Percentiles rank a stretch among this genome's conserved stretches.
Conservation (phyloP, 805 yeast species). For the Candida chilensis region DNA sequence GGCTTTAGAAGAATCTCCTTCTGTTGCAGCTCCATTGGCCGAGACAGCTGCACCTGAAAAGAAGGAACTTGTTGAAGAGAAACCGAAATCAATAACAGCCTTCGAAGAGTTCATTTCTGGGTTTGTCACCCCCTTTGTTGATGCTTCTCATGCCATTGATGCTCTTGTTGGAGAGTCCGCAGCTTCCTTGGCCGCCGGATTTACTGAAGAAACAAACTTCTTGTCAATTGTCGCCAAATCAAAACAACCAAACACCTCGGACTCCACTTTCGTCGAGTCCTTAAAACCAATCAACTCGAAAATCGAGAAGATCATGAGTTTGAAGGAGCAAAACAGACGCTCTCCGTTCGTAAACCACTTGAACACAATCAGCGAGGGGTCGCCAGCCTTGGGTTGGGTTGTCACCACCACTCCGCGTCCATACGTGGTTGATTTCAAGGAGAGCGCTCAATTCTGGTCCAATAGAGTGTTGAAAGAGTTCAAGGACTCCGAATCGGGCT, state of each 20-base stretch:
- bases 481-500: slow-evolving; percentile 62
- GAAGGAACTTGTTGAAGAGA: slow-evolving; percentile 10
- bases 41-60: slow-evolving; percentile 6
- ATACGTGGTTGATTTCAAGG: slow-evolving; percentile 74
- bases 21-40: slow-evolving; percentile 5
- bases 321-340: slow-evolving; percentile 70
- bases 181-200: slow-evolving; percentile 36
- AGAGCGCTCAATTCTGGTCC: slow-evolving; percentile 90
- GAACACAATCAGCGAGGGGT: slow-evolving; percentile 82
- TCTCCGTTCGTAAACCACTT: slow-evolving; percentile 61
- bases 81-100: slow-evolving; percentile 35
- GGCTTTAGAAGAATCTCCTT: slow-evolving; percentile 4
- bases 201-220: slow-evolving; percentile 49
- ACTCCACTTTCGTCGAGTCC: slow-evolving; percentile 44
- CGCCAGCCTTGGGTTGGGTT: slow-evolving; percentile 89
- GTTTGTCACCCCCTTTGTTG: slow-evolving; percentile 51
- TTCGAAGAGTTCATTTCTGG: slow-evolving; percentile 47
- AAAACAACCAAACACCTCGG: slow-evolving; percentile 53
- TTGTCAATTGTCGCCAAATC: slow-evolving; percentile 51
- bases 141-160: slow-evolving; percentile 43
- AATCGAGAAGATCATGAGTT: slow-evolving; percentile 45
- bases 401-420: slow-evolving; percentile 69
- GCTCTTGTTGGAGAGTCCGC: slow-evolving; percentile 51
- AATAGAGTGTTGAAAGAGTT: slow-evolving; percentile 82
- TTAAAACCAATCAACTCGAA: slow-evolving; percentile 60